Evolutionary conservation across 768 basidiomycete species (phyloP).

Genomic region (Suillus sp.): DNA sequence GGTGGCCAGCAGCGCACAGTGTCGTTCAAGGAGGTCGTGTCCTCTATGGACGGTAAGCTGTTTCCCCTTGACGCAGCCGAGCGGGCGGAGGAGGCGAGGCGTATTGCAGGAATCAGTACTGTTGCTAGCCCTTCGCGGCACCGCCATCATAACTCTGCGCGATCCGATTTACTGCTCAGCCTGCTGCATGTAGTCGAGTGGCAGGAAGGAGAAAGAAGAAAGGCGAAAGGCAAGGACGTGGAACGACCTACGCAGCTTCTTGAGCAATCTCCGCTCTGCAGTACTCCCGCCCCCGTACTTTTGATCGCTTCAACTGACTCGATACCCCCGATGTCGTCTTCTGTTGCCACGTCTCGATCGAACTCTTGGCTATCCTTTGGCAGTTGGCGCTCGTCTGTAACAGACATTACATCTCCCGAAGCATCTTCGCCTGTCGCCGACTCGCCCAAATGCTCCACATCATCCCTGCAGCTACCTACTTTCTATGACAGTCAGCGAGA

Average conservation of each 20-base stretch:
- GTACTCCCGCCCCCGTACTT: conserved; percentile 20
- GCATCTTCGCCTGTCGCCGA: conserved; percentile 34
- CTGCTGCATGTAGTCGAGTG: conserved; percentile 47
- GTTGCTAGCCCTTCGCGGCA: conserved; percentile 17
- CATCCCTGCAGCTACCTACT: conserved; percentile 31
- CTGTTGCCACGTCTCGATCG: conserved; percentile 37
- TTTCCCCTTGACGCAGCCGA: conserved; percentile 46
- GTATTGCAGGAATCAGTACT: conserved; percentile 29
- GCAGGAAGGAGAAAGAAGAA: conserved; percentile 41
- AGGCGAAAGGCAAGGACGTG: conserved; percentile 43
- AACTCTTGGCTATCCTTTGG: conserved; percentile 47
- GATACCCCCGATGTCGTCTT: conserved; percentile 27
- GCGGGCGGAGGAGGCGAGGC: conserved; percentile 35
- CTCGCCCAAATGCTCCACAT: conserved; percentile 30
- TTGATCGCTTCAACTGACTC: conserved; percentile 27
- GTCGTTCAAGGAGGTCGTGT: conserved; percentile 57
- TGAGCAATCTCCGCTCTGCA: conserved; percentile 13
- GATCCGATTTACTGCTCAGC: conserved; percentile 43
- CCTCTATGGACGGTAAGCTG: conserved; percentile 58
- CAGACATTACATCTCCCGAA: conserved; percentile 37
- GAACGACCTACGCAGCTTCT: conserved; percentile 33
- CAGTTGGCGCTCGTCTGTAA: conserved; percentile 41
- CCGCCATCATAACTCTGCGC: conserved; percentile 24
- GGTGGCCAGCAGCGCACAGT: conserved; percentile 39
- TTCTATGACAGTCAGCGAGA: conserved; percentile 34